phyloP scores from a whole-genome alignment of 352 stramenopile genomes.

The Pythium folliculosum region DNA sequence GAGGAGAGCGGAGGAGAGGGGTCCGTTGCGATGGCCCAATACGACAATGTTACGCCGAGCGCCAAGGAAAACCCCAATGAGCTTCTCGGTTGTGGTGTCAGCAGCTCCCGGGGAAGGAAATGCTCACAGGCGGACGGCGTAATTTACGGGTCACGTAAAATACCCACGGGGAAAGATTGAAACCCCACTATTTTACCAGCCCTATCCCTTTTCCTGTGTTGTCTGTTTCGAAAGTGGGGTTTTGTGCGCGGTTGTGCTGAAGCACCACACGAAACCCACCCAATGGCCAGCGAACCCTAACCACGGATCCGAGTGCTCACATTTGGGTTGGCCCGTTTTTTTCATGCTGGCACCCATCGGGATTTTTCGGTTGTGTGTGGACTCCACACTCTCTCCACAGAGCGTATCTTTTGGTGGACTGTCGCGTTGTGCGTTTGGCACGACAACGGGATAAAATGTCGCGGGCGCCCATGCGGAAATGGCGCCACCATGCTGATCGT shows the following conservation, averaged over 20 bases:
- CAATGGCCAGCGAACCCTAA: conserved; percentile 5
- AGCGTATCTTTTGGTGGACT: background rate
- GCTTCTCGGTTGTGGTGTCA: conserved; percentile 4
- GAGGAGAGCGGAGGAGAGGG: conserved; percentile 5
- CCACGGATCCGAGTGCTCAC: conserved; percentile 7
- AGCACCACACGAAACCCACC: conserved; percentile 7
- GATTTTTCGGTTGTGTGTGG: conserved; percentile 1
- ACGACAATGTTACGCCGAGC: conserved; percentile 20
- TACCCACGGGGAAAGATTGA: conserved; percentile 23
- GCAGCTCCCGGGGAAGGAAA: background rate
- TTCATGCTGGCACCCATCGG: conserved; percentile 10
- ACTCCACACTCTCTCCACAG: background rate
- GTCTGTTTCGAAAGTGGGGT: conserved; percentile 22
- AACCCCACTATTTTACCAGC: conserved; percentile 28
- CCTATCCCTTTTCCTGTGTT: conserved; percentile 12
- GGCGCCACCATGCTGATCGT: conserved; percentile 13
- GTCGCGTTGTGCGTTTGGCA: conserved; percentile 8
- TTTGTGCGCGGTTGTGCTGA: background rate
- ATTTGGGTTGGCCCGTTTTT: background rate
- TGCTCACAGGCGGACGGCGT: background rate
- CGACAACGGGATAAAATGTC: conserved; percentile 15
- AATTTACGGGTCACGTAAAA: conserved; percentile 20
- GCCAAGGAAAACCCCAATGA: conserved; percentile 26
- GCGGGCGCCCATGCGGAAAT: conserved; percentile 14
- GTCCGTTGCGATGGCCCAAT: conserved; percentile 19